Percentiles rank a stretch among this genome's conserved stretches.
These are phyloP conservation scores for Aspergillus japonicus DNA, from an alignment of 2,329 filamentous ascomycete species.

Conservation along the genomic window DNA sequence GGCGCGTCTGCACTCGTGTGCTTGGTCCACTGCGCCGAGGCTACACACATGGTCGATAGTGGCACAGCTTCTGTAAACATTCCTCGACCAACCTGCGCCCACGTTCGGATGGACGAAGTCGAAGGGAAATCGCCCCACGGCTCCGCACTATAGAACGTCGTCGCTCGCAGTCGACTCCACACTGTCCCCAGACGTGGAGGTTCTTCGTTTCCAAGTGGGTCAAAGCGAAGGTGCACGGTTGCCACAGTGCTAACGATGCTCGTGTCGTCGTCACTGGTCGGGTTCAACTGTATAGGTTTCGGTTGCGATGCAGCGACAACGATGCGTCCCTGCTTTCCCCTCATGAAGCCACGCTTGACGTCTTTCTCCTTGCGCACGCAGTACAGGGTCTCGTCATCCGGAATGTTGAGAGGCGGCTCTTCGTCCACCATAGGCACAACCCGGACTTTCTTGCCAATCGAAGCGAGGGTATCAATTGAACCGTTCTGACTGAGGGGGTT, in stretches of 20 bases:
- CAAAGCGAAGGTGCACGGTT: slow-evolving; percentile 60
- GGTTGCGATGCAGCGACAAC: slow-evolving; percentile 60
- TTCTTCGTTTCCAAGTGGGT: slow-evolving; percentile 52
- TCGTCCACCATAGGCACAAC: slow-evolving; percentile 60
- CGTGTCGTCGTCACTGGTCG: slow-evolving; percentile 35
- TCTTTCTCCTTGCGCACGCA: slow-evolving; percentile 58
- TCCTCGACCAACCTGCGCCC: slow-evolving; percentile 47
- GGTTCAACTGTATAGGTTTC: slow-evolving; percentile 52
- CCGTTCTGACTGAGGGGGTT: slow-evolving; percentile 8
- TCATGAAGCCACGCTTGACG: slow-evolving; percentile 61
- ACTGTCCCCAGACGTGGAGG: slow-evolving; percentile 57
- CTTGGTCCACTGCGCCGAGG: slow-evolving; percentile 57
- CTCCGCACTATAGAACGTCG: slow-evolving; percentile 56
- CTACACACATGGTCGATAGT: slow-evolving; percentile 57
- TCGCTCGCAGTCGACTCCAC: slow-evolving; percentile 55
- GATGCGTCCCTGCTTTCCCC: slow-evolving; percentile 57
- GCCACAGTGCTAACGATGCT: slow-evolving; percentile 54
- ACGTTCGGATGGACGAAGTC: slow-evolving; percentile 41
- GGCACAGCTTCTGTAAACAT: slow-evolving; percentile 53
- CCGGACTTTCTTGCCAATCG: slow-evolving; percentile 56
- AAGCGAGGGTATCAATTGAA: slow-evolving; percentile 45
- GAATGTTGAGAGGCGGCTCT: slow-evolving; percentile 56
- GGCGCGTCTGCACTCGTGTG: slow-evolving; percentile 39
- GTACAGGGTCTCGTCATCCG: slow-evolving; percentile 50
- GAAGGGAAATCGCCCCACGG: slow-evolving; percentile 53